Base-by-base conservation (phyloP, 2,329 filamentous ascomycete genomes). In the Albophoma yamanashiensis region DNA sequence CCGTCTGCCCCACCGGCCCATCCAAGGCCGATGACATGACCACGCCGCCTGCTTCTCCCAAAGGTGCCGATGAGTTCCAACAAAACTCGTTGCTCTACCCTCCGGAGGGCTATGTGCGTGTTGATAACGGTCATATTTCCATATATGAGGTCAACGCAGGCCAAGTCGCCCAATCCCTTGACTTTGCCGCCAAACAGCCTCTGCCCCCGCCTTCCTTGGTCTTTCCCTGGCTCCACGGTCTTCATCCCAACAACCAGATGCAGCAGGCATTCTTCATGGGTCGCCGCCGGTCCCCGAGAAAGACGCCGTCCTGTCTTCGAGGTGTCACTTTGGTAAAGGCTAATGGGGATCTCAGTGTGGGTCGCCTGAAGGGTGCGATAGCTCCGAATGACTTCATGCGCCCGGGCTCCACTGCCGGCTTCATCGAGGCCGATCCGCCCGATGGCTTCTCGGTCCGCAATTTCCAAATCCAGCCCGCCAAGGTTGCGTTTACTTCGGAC, bases 391-490 rank as follows among this genome's bases (percentile, higher is more conserved):
- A 97, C 73, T 80, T 97, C 53, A 74, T 97, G 60, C 80, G 85
- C 43, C 67, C 77, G 0, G 71, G 73, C 3, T 70, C 69, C 3
- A 74, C 75, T 20, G 75, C 82, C 53, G 80, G 86, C 27, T 96
- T 99, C 69, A 76, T 92, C 62, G 90, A 96, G 52, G 82, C 88
- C 47, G 94, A 99, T 69, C 94, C 94, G 1, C 83, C 78, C 60
- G 90, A 96, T 65, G 94, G 94, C 11, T 97, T 97, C 70, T 96
- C 91, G 5, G 92, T 97, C 52, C 86, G 94, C 55, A 97, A 97
- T 72, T 99, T 99, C 70, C 93, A 97, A 67, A 97, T 97, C 45
- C 94, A 99, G 73, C 83, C 90, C 0, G 89, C 89, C 61, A 99
- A 99, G 73, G 78, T 90, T 64, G 92, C 92, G 59, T 85, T 89